Conservation (phyloP, 352 stramenopile genomes). For the Phytophthora citricola region DNA sequence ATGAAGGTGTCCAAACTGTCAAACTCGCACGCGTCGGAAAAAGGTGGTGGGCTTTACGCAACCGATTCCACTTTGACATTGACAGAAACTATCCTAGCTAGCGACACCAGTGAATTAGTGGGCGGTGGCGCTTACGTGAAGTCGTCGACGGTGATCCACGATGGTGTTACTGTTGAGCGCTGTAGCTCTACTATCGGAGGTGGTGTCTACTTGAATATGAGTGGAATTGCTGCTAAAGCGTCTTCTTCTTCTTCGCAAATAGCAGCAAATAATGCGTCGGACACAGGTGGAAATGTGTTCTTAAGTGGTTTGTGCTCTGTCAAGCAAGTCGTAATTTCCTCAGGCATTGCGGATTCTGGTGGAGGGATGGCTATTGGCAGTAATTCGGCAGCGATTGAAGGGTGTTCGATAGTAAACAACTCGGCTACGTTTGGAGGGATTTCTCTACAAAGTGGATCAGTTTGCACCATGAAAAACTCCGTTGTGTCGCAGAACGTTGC, state of each 20-base stretch:
- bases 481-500: slow-evolving; percentile 14
- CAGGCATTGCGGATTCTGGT: slow-evolving; percentile 12
- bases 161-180: slow-evolving; percentile 29
- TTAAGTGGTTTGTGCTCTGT: slow-evolving; percentile 8
- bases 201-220: slow-evolving; percentile 40
- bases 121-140: slow-evolving; percentile 49
- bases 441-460: slow-evolving; percentile 12
- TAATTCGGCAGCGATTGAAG: slow-evolving; percentile 13
- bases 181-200: slow-evolving; percentile 43
- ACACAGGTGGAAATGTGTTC: slow-evolving; percentile 29
- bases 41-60: slow-evolving; percentile 43
- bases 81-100: slow-evolving; percentile 8
- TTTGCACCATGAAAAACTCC: slow-evolving; percentile 11
- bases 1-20: slow-evolving; percentile 12
- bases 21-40: slow-evolving; percentile 16
- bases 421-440: slow-evolving; percentile 23
- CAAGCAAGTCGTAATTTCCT: slow-evolving; percentile 20
- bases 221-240: slow-evolving; percentile 12
- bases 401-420: slow-evolving; percentile 24
- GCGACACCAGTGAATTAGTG: slow-evolving; percentile 2
- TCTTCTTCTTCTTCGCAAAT: slow-evolving; percentile 16
- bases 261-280: slow-evolving; percentile 4
- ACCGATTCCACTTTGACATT: slow-evolving; percentile 17
- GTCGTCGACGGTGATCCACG: slow-evolving; percentile 29
- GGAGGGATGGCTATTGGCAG: slow-evolving; percentile 19